Percentiles rank a stretch among this genome's conserved stretches.
phyloP scores from a whole-genome alignment of 1,139 yeast species.

The Saccharomyces hybrid region DNA sequence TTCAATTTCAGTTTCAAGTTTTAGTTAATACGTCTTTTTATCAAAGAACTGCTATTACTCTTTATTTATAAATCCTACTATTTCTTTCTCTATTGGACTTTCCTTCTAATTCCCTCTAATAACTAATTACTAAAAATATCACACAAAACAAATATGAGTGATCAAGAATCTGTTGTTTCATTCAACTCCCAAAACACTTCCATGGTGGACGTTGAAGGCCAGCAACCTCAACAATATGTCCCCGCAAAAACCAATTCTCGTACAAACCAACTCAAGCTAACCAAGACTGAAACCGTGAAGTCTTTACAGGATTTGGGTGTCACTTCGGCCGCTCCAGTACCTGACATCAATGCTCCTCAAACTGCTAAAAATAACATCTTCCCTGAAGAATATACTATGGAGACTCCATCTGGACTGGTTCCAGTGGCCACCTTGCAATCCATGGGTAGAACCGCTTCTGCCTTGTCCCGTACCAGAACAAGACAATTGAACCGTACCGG shows the following conservation, averaged over 20 bases:
- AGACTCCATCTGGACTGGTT: slow-evolving; percentile 80
- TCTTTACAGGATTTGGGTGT: slow-evolving; percentile 60
- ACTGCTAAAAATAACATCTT: slow-evolving; percentile 55
- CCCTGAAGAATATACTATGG: slow-evolving; percentile 89
- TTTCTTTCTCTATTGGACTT: too few species aligned
- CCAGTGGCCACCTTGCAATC: slow-evolving; percentile 63
- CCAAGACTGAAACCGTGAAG: slow-evolving; percentile 60
- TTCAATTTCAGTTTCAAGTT: too few species aligned
- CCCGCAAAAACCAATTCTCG: slow-evolving; percentile 4
- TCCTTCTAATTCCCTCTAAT: too few species aligned
- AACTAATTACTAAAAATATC: too few species aligned
- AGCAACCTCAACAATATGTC: slow-evolving; percentile 22
- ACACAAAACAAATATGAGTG: too few species aligned
- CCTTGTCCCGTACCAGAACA: slow-evolving; percentile 32
- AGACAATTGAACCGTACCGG: slow-evolving; percentile 16
- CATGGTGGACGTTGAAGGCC: slow-evolving; percentile 10
- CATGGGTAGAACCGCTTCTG: slow-evolving; percentile 49
- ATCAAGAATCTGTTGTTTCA: slow-evolving; percentile 6
- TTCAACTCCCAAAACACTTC: slow-evolving; percentile 16
- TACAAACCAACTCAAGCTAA: slow-evolving; percentile 32
- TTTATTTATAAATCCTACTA: too few species aligned
- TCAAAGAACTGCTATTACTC: too few species aligned
- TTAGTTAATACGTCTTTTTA: too few species aligned
- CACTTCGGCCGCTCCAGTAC: slow-evolving; percentile 42
- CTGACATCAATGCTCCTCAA: slow-evolving; percentile 56